Evolutionary conservation across 2,329 filamentous ascomycete genomes (phyloP).

Genomic region (Colletotrichum horii): DNA sequence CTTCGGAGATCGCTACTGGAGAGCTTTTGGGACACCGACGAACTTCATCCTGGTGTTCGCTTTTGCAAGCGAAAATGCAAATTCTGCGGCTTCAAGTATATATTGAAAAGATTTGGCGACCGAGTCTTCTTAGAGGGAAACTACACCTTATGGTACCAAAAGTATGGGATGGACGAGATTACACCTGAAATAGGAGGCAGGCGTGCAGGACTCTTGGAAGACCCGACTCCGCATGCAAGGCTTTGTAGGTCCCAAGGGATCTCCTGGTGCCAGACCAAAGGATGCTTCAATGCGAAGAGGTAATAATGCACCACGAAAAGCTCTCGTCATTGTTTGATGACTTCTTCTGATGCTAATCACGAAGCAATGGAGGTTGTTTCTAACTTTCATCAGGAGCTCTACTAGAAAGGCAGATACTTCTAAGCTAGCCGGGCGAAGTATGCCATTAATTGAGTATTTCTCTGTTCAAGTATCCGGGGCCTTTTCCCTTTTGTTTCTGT

Average conservation of each 20-base stretch:
- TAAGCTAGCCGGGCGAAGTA: too few relatives aligned
- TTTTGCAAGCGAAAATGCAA: not conserved
- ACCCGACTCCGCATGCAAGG: not conserved
- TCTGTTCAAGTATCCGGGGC: too few relatives aligned
- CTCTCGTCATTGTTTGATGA: too few relatives aligned
- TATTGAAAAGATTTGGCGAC: not conserved
- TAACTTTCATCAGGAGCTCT: too few relatives aligned
- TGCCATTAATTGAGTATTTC: too few relatives aligned
- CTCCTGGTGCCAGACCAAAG: not conserved
- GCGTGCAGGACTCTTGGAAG: too few relatives aligned
- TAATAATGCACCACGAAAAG: too few relatives aligned
- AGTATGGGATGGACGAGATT: too few relatives aligned
- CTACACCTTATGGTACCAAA: not conserved
- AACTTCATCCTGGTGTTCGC: not conserved
- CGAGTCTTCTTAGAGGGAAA: not conserved
- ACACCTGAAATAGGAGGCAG: rapidly evolving
- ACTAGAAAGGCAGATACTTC: too few relatives aligned
- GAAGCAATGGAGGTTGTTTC: too few relatives aligned
- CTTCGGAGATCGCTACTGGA: not conserved
- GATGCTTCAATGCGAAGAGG: not conserved
- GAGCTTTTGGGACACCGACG: not conserved
- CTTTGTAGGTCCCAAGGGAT: not conserved
- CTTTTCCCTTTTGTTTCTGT: too few relatives aligned
- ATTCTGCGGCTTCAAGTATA: not conserved
- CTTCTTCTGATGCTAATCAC: too few relatives aligned